phyloP scores from a whole-genome alignment of 805 yeast genomes.

The Metschnikowia peoriensis region DNA sequence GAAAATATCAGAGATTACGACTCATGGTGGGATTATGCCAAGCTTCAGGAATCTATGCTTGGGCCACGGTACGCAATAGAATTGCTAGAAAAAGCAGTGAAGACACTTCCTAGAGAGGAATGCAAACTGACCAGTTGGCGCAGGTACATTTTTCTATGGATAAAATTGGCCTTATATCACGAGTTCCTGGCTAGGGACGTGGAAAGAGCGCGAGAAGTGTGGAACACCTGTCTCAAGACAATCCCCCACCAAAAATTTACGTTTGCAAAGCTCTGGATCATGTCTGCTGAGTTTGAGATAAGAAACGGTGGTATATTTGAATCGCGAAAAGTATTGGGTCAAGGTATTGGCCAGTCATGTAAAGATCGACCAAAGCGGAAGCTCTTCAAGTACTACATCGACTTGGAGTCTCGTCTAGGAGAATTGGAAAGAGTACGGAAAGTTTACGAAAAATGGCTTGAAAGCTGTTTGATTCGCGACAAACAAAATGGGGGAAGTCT shows the following conservation, averaged over 20 bases:
- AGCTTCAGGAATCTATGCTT: slow-evolving; percentile 44
- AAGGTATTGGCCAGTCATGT: slow-evolving; percentile 56
- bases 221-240: slow-evolving; percentile 45
- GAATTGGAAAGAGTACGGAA: slow-evolving; percentile 80
- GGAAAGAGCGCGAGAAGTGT: slow-evolving; percentile 49
- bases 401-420: slow-evolving; percentile 61
- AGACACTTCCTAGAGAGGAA: slow-evolving; percentile 32
- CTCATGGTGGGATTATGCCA: slow-evolving; percentile 77
- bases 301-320: slow-evolving; percentile 49
- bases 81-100: slow-evolving; percentile 46
- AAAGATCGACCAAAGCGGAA: slow-evolving; percentile 51
- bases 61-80: slow-evolving; percentile 28
- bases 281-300: slow-evolving; percentile 68
- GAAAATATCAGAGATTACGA: slow-evolving; percentile 61
- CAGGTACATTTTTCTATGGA: slow-evolving; percentile 69
- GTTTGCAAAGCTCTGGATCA: slow-evolving; percentile 72
- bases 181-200: slow-evolving; percentile 50
- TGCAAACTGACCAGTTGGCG: slow-evolving; percentile 53
- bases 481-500: not conserved
- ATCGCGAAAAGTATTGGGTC: slow-evolving; percentile 72
- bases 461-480: slow-evolving; percentile 23
- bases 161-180: slow-evolving; percentile 58
- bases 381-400: slow-evolving; percentile 63
- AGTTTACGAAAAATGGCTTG: slow-evolving; percentile 67
- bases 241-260: slow-evolving; percentile 63